Evolutionary conservation across 345 rosid species (phyloP), one percentile per base, ranked within the genome.

Genomic region (Citrus cavaleriei): DNA sequence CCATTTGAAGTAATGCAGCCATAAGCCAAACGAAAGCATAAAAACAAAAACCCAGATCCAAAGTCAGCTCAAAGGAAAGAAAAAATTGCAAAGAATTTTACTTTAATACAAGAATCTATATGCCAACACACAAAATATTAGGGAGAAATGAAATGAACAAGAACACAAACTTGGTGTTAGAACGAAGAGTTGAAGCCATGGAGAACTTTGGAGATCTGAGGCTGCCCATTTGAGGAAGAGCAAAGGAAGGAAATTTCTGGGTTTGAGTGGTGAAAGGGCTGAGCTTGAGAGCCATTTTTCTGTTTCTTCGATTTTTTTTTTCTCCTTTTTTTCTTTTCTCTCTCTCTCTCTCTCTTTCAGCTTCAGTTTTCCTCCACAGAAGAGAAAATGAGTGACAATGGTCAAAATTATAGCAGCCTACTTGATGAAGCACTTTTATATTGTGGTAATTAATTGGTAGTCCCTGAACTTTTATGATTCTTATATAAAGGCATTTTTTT

Each of bases 201-300:
- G 79, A 80, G 73, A 93, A 83, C 85, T 84, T 89, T n/a, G 97
- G 90, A 90, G 97, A 95, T 88, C 98, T 90, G 88, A 79, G 70
- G 58, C 87, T 57, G 84, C 90, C 85, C 88, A 85, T 73, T 70
- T 91, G 85, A 54, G 97, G 94, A 59, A 86, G 88, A 69, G 90
- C 76, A 76, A 90, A 91, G 80, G 91, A 84, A 61, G 91, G 73
- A 59, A 89, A 68, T 79, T 86, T 88, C 80, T 79, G 89, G 16
- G 94, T 80, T 64, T 90, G 95, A 62, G 72, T 83, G 77, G 78
- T 49, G 80, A 89, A 85, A 63, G 94, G 85, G 71, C 87, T 90
- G 69, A 93, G 85, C 88, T 87, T 93, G 77, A 93, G 85, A 73
- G 98, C 93, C 97, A 93, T 88, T 42, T 72, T 64, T 9, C 3